Base-by-base conservation (phyloP, 108 stramenopile species). In the Craspedostauros australis region DNA sequence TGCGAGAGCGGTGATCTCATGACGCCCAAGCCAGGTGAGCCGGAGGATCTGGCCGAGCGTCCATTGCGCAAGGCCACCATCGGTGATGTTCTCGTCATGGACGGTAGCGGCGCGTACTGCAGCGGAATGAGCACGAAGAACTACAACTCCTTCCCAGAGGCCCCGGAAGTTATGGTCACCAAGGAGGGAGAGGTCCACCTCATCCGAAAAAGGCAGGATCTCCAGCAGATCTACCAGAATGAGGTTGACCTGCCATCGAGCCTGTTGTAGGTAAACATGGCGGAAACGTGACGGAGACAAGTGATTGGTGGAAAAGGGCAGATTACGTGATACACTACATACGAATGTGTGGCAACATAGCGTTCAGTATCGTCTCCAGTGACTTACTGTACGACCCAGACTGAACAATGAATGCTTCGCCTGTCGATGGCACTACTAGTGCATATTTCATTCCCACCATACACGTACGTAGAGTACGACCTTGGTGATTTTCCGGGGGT, bases 61-160 rank as follows among this genome's bases (percentile, higher is more conserved):
- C 32, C 57, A 24, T 70, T 98, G 5, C 81, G 79, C 18, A 77
- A 80, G 62, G 91, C 91, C 15, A 68, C 68, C 40, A 76, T 91
- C 58, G 97, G 97, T 9, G 97, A 98, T 66, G 63, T 94, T 44
- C 45, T 85, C 0, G 83, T 96, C 26, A 94, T 98, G 71, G 96
- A 96, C 70, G 95, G 95, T 46, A 91, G 89, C 54, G 97, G 97
- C 21, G 97, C 97, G 6, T 98, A 98, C 73, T 96, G 96, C 60
- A 39, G 87, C 11, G 94, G 93, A 19, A 98, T 98, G 97, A 89
- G 88, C 57, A 82, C 95, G 21, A 96, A 96, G 79, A 95, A 96
- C 75, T 98, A 98, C 86, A 98, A 98, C 60, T 87, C 84, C 44
- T 98, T 96, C 71, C 97, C 97, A 3, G 95, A 96, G 61, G 91